Conservation (phyloP, 2,329 filamentous ascomycete genomes). For the Grosmannia clavigera region DNA sequence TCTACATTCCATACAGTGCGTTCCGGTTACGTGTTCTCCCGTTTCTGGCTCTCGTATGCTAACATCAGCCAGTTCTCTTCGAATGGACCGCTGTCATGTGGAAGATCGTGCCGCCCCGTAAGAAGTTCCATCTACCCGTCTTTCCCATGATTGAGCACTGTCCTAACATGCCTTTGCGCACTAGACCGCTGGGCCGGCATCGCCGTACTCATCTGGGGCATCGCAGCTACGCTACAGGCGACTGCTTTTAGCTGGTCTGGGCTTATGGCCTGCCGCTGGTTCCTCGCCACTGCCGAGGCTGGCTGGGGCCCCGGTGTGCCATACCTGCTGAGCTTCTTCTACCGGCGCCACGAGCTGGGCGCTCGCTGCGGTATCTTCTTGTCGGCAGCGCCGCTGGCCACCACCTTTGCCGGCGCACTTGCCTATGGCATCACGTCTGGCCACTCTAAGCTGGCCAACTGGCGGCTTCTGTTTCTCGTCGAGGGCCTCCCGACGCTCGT, state of each 20-base stretch:
- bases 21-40: neutral
- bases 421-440: slow-evolving; percentile 53
- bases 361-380: slow-evolving; percentile 60
- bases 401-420: slow-evolving; percentile 51
- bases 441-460: slow-evolving; percentile 41
- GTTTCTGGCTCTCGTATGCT: neutral
- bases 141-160: neutral
- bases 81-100: slow-evolving; percentile 30
- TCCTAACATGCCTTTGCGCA: neutral
- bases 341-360: slow-evolving; percentile 47
- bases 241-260: slow-evolving; percentile 21
- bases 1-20: slow-evolving; percentile 31
- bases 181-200: slow-evolving; percentile 17
- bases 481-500: slow-evolving; percentile 50
- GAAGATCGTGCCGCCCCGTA: slow-evolving; percentile 27
- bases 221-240: slow-evolving; percentile 21
- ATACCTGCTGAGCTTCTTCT: slow-evolving; percentile 33
- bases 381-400: slow-evolving; percentile 53
- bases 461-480: slow-evolving; percentile 53
- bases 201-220: slow-evolving; percentile 17
- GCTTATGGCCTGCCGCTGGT: slow-evolving; percentile 26
- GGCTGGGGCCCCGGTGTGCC: slow-evolving; percentile 29
- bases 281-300: slow-evolving; percentile 31
- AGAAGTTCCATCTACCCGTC: slow-evolving; percentile 1
- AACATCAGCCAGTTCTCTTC: slow-evolving; percentile 21